These are phyloP conservation scores for Mycosarcoma maydis DNA, from an alignment of 1,284 basidiomycete species.

Conservation along the genomic window DNA sequence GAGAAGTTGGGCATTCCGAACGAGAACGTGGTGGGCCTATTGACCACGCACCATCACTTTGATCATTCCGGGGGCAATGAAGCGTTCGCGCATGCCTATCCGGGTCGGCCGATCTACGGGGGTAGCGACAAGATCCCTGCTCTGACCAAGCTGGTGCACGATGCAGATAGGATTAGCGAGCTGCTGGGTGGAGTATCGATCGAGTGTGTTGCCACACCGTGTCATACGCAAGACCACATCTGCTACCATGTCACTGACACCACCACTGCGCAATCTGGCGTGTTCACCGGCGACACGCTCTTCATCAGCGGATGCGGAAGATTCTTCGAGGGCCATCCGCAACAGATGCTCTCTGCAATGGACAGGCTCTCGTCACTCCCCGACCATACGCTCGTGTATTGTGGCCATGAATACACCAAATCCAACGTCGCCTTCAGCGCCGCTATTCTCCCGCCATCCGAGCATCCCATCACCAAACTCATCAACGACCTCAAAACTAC, in stretches of 20 bases:
- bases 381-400: constrained; percentile 82
- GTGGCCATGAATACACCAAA: constrained; percentile 76
- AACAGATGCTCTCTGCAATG: constrained; percentile 85
- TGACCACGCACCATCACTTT: constrained; percentile 65
- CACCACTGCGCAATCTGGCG: constrained; percentile 69
- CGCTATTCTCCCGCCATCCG: constrained; percentile 74
- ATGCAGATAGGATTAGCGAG: constrained; percentile 49
- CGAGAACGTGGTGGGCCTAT: constrained; percentile 68
- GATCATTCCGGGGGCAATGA: constrained; percentile 90
- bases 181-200: constrained; percentile 44
- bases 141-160: constrained; percentile 76
- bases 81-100: constrained; percentile 72
- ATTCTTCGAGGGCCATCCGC: constrained; percentile 90
- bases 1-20: constrained; percentile 70
- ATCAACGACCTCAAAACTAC: constrained; percentile 49
- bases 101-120: constrained; percentile 80
- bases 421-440: constrained; percentile 66
- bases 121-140: constrained; percentile 79
- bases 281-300: constrained; percentile 94
- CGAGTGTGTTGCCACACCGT: constrained; percentile 79
- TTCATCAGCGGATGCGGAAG: constrained; percentile 93
- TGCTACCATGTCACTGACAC: constrained; percentile 81
- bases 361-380: constrained; percentile 77
- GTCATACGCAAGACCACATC: constrained; percentile 96
- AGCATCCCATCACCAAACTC: constrained; percentile 73